Percentiles rank a stretch among this genome's conserved stretches.
These are phyloP conservation scores for Lentinula sp. DNA, from an alignment of 768 basidiomycete genomes.

Conservation along the genomic window DNA sequence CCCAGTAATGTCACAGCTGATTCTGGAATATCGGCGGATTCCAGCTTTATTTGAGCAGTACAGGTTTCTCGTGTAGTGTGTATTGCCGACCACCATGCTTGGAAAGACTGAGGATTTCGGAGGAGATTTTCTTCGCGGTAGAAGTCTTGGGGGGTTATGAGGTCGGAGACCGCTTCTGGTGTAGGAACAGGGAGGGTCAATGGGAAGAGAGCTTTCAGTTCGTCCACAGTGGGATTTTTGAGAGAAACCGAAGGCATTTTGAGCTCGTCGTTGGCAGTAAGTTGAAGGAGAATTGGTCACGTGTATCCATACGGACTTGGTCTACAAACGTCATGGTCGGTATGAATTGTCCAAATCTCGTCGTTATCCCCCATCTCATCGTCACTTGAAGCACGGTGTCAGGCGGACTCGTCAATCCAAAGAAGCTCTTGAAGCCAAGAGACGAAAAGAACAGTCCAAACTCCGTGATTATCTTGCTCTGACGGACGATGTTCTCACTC, in stretches of 20 bases:
- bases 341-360: not conserved
- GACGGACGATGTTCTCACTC: constrained; percentile 54
- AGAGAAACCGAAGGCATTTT: constrained; percentile 55
- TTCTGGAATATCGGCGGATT: constrained; percentile 41
- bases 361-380: constrained; percentile 5
- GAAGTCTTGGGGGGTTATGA: constrained; percentile 71
- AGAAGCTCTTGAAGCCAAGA: constrained; percentile 61
- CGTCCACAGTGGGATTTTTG: constrained; percentile 41
- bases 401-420: constrained; percentile 53
- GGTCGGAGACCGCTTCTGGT: constrained; percentile 68
- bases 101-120: constrained; percentile 85
- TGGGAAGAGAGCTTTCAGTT: constrained; percentile 62
- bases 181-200: constrained; percentile 82
- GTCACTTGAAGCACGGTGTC: constrained; percentile 52
- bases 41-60: constrained; percentile 48
- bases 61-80: constrained; percentile 66
- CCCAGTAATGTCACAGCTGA: constrained; percentile 63
- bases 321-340: constrained; percentile 16
- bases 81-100: constrained; percentile 91
- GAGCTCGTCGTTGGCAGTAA: not conserved
- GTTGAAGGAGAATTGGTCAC: not conserved
- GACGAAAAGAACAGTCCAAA: constrained; percentile 65
- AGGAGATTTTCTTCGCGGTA: constrained; percentile 91
- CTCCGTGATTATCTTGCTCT: constrained; percentile 71
- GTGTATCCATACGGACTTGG: not conserved